phyloP scores from a whole-genome alignment of 371 early-diverging fungal species.

The Rhizopus microsporus region DNA sequence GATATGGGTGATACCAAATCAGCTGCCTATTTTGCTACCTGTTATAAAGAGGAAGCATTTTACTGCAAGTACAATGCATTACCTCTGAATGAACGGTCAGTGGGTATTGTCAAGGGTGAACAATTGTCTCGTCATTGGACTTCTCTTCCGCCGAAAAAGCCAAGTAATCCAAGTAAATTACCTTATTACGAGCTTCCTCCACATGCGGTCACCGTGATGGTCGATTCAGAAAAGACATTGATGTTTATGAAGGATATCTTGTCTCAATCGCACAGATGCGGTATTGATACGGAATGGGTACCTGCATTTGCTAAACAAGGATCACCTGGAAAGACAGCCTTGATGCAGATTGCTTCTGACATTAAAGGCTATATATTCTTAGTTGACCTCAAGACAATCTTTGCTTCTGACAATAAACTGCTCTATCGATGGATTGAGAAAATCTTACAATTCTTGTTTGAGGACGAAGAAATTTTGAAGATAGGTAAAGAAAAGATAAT shows the following conservation, averaged over 20 bases:
- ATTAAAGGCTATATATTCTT: conserved; percentile 33
- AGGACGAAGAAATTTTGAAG: conserved; percentile 28
- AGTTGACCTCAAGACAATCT: conserved; percentile 37
- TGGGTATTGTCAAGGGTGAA: conserved; percentile 43
- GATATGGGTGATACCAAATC: conserved; percentile 44
- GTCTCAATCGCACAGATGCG: conserved; percentile 22
- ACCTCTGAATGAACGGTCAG: conserved; percentile 28
- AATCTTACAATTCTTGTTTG: conserved; percentile 32
- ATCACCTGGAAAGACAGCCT: conserved; percentile 26
- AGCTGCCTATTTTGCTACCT: conserved; percentile 39
- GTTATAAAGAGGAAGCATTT: conserved; percentile 36
- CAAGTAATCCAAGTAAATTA: conserved; percentile 3
- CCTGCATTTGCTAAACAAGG: conserved; percentile 37
- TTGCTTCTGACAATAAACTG: conserved; percentile 21
- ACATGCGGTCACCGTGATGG: conserved; percentile 25
- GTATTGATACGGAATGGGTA: conserved; percentile 54
- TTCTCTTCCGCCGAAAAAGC: conserved; percentile 17
- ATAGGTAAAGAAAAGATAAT: conserved; percentile 22
- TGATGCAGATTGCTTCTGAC: conserved; percentile 50
- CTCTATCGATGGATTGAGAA: conserved; percentile 24
- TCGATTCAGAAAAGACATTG: conserved; percentile 29
- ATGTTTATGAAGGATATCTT: conserved; percentile 30
- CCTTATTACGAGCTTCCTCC: conserved; percentile 31
- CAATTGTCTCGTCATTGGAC: conserved; percentile 31
- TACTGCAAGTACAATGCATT: conserved; percentile 32